phyloP scores from a whole-genome alignment of 371 early-diverging fungal genomes.

The Apophysomyces sp. region DNA sequence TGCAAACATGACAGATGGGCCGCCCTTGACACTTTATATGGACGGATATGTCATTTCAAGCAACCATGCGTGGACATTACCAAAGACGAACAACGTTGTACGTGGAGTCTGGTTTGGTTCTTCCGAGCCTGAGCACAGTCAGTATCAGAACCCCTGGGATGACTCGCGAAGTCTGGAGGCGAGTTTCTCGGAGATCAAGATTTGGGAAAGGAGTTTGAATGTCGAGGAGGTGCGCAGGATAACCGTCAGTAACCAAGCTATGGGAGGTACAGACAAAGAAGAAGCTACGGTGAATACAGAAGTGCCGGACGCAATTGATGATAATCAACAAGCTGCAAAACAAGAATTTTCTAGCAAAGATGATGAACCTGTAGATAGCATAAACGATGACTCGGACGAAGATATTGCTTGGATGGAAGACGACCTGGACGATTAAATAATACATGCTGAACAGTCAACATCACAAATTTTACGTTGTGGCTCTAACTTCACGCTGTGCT shows the following conservation, averaged over 20 bases:
- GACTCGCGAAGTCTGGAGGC: conserved; percentile 31
- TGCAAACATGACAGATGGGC: conserved; percentile 6
- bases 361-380: not conserved
- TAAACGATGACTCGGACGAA: not conserved
- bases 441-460: no score
- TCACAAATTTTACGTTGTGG: no score
- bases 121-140: conserved; percentile 36
- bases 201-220: conserved; percentile 34
- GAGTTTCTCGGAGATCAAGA: conserved; percentile 26
- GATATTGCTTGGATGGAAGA: not conserved
- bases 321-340: not conserved
- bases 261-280: no score
- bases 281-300: not conserved
- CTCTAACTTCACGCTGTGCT: no score
- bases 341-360: not conserved
- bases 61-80: conserved; percentile 23
- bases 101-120: conserved; percentile 50
- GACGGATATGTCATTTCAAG: conserved; percentile 40
- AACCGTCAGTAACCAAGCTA: not conserved
- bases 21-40: conserved; percentile 33
- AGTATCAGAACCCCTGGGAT: conserved; percentile 49
- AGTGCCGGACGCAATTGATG: not conserved
- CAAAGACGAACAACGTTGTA: conserved; percentile 19
- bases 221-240: conserved; percentile 4
- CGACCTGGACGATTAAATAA: not conserved